Conservation (phyloP, 176 grass and related monocot species). For the Metroxylon sagu region DNA sequence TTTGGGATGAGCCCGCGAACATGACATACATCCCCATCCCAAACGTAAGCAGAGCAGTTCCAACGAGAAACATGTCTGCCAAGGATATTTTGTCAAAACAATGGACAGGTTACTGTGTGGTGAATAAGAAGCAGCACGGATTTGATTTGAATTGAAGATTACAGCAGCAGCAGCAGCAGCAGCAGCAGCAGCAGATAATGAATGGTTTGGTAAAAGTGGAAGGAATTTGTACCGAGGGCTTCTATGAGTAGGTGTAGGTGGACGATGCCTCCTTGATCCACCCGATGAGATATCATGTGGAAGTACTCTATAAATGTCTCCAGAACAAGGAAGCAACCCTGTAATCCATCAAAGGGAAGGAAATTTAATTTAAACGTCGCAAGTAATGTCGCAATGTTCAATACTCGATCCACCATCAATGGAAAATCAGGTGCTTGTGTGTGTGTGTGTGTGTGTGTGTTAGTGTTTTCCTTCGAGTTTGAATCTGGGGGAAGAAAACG, state of each 20-base stretch:
- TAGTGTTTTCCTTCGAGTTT: no score
- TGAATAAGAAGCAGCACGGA: not conserved
- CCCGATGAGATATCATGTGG: constrained; percentile 22
- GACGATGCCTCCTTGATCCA: constrained; percentile 37
- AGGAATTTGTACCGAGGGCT: constrained; percentile 37
- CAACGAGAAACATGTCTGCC: constrained; percentile 84
- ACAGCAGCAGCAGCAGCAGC: no score
- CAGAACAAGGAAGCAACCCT: constrained; percentile 62
- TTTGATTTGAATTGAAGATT: no score
- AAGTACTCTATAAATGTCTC: constrained; percentile 47
- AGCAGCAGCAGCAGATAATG: no score
- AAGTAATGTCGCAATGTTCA: no score
- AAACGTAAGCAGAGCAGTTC: constrained; percentile 77
- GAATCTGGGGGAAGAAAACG: no score
- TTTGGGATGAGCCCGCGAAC: constrained; percentile 31
- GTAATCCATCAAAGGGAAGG: not conserved
- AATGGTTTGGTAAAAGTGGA: not conserved
- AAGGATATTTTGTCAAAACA: not conserved
- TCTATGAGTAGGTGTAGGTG: constrained; percentile 52
- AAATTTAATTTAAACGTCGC: no score
- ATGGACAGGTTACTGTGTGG: not conserved
- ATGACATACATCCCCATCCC: constrained; percentile 67
- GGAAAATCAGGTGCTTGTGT: no score
- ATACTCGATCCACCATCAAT: no score
- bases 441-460: no score